Conservation (phyloP, 1,139 yeast genomes). For the Suhomyces bokatorum region DNA sequence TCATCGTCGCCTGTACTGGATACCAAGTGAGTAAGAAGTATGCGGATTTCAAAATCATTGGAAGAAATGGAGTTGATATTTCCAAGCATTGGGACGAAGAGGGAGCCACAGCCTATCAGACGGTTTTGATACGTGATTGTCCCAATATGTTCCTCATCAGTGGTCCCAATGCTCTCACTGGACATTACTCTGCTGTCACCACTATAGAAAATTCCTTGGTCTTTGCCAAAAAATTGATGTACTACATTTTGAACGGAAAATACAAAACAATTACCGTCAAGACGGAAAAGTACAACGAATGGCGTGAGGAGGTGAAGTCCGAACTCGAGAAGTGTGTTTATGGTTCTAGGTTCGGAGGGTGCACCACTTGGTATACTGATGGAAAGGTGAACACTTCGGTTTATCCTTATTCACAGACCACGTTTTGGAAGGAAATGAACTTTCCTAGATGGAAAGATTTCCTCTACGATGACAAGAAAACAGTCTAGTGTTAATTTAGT, state of each 20-base stretch:
- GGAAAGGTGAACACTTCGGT: slow-evolving; percentile 35
- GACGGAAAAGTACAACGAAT: slow-evolving; percentile 34
- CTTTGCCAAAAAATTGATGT: slow-evolving; percentile 27
- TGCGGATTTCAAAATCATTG: slow-evolving; percentile 24
- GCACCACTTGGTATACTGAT: slow-evolving; percentile 42
- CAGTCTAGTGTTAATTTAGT: not conserved
- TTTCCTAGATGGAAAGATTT: slow-evolving; percentile 34
- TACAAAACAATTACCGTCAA: slow-evolving; percentile 35
- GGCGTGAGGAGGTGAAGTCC: slow-evolving; percentile 34
- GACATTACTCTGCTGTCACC: slow-evolving; percentile 45
- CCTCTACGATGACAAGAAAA: slow-evolving; percentile 12
- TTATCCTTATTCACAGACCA: slow-evolving; percentile 42
- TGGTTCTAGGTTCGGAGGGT: slow-evolving; percentile 46
- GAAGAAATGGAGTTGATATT: slow-evolving; percentile 29
- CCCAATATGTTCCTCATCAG: slow-evolving; percentile 41
- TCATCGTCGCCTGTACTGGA: slow-evolving; percentile 49
- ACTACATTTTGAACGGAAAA: slow-evolving; percentile 32
- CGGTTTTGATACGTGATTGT: slow-evolving; percentile 33
- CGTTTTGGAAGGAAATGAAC: slow-evolving; percentile 32
- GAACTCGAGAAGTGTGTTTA: slow-evolving; percentile 34
- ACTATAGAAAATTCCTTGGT: slow-evolving; percentile 42
- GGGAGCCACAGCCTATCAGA: slow-evolving; percentile 40
- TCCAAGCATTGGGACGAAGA: slow-evolving; percentile 30
- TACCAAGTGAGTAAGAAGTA: slow-evolving; percentile 29
- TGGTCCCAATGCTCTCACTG: slow-evolving; percentile 48